These are phyloP conservation scores for Phytopythium kandeliae DNA, from an alignment of 352 stramenopile genomes.

Conservation along the genomic window DNA sequence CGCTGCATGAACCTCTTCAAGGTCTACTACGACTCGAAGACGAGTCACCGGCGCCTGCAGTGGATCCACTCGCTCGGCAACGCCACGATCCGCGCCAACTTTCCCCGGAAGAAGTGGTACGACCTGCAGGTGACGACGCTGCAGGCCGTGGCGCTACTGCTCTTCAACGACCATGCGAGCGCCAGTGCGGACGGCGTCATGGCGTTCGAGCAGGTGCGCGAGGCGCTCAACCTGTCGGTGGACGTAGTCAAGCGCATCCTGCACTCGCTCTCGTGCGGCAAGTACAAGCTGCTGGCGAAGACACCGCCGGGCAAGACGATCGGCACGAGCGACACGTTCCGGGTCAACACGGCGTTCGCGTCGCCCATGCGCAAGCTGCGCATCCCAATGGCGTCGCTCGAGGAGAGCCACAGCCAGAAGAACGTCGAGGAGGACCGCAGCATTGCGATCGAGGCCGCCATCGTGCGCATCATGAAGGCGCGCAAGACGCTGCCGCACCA, in stretches of 20 bases:
- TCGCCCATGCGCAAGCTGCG: constrained; percentile 97
- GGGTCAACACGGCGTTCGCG: constrained; percentile 92
- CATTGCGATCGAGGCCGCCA: constrained; percentile 98
- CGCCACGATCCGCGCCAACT: constrained; percentile 85
- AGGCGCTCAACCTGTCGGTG: constrained; percentile 93
- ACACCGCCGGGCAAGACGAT: constrained; percentile 93
- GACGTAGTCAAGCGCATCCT: constrained; percentile 97
- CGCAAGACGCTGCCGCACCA: constrained; percentile 97
- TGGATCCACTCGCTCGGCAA: constrained; percentile 97
- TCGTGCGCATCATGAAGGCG: constrained; percentile 99
- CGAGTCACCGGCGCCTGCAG: constrained; percentile 92
- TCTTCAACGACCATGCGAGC: constrained; percentile 87
- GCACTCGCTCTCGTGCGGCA: constrained; percentile 98
- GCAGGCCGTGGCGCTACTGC: constrained; percentile 94
- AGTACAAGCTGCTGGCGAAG: constrained; percentile 98
- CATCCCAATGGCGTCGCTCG: constrained; percentile 98
- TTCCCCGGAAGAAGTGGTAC: constrained; percentile 91
- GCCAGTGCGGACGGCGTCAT: constrained; percentile 52
- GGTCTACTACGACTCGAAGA: constrained; percentile 91
- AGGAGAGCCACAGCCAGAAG: constrained; percentile 98
- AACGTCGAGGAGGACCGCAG: constrained; percentile 95
- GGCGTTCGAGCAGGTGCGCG: constrained; percentile 88
- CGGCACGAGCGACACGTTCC: constrained; percentile 92
- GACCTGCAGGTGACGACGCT: constrained; percentile 98
- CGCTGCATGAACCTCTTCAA: constrained; percentile 97